These are phyloP conservation scores for Podaxis carcinomalis DNA, from an alignment of 768 basidiomycete genomes.

Conservation along the genomic window DNA sequence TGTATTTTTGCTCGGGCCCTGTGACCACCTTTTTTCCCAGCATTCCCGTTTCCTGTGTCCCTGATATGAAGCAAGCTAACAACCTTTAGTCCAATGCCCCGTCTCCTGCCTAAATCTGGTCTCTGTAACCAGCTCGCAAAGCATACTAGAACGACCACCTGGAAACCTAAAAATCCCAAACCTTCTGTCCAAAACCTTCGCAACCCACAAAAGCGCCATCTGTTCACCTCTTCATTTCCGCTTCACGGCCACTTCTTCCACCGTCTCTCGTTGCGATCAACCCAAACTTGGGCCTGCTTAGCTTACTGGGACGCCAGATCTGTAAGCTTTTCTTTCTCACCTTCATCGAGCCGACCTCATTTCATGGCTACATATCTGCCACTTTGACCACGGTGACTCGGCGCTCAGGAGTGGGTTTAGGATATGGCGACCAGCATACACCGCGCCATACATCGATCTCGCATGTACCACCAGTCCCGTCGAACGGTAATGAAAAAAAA, in stretches of 20 bases:
- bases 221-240: slow-evolving; percentile 6
- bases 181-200: not conserved
- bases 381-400: not conserved
- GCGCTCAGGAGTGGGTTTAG: not conserved
- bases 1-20: not conserved
- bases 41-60: not conserved
- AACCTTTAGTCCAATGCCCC: not conserved
- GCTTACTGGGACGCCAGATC: not conserved
- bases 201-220: not conserved
- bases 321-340: not conserved
- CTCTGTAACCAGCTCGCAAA: not conserved
- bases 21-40: not conserved
- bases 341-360: not conserved
- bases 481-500: not conserved
- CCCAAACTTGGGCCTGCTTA: not conserved
- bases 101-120: not conserved
- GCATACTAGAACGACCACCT: not conserved
- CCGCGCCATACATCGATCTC: not conserved
- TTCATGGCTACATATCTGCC: not conserved
- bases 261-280: not conserved
- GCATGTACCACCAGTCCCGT: not conserved
- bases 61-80: not conserved
- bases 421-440: not conserved
- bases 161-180: not conserved
- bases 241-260: not conserved